A percentile compares a stretch with the other conserved stretches of the same genome.
phyloP scores from a whole-genome alignment of 306 rosid species.

The Trichosanthes cucumerina region DNA sequence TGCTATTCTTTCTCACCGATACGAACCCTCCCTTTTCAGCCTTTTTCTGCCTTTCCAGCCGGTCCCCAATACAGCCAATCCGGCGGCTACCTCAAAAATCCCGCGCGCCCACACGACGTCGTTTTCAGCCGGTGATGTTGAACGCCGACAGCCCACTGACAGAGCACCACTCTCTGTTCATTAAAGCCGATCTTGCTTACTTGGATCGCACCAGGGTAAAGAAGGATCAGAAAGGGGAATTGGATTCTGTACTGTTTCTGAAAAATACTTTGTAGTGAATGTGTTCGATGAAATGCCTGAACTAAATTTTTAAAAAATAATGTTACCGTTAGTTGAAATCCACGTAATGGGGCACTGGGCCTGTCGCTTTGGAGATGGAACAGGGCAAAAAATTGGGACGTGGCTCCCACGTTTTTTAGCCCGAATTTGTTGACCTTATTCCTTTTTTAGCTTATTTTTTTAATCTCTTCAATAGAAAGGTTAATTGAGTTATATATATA shows the following conservation, averaged over 20 bases:
- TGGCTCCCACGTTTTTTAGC: not conserved
- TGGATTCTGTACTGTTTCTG: not conserved
- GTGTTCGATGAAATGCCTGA: not conserved
- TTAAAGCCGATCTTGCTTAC: not conserved
- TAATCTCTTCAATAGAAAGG: not conserved
- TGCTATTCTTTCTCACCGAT: not conserved
- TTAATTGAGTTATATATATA: too few relatives aligned
- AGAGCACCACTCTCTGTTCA: not conserved
- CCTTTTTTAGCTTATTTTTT: not conserved
- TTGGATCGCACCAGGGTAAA: slow-evolving; percentile 1
- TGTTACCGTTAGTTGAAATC: not conserved
- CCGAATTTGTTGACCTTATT: not conserved
- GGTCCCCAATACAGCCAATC: not conserved
- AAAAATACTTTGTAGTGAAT: not conserved
- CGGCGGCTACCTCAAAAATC: not conserved
- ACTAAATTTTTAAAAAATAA: not conserved
- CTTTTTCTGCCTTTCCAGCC: too few relatives aligned
- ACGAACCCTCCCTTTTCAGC: not conserved
- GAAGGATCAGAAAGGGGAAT: not conserved
- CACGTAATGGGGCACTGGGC: not conserved
- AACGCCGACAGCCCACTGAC: slow-evolving; percentile 9
- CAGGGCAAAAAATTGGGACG: not conserved
- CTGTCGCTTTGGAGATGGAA: not conserved
- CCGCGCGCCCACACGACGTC: not conserved
- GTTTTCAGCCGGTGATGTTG: not conserved